Conservation (phyloP, 306 rosid species). For the Senna siamea region DNA sequence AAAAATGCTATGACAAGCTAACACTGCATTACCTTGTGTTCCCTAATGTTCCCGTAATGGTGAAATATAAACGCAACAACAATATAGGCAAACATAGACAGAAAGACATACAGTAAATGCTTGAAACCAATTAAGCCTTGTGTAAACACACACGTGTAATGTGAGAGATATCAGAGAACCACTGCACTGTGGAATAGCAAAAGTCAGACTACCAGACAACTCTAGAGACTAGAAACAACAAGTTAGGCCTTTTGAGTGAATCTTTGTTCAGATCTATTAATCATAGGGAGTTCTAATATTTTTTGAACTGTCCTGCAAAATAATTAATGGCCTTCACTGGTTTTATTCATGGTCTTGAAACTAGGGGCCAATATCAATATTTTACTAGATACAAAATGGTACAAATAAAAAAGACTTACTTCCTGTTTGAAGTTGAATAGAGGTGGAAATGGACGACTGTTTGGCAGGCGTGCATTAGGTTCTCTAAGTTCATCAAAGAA, state of each 20-base stretch:
- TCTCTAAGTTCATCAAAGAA: slow-evolving; percentile 95
- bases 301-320: neutral
- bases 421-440: slow-evolving; percentile 93
- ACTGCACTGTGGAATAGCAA: neutral
- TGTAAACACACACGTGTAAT: neutral
- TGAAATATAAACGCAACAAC: slow-evolving; percentile 16
- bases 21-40: slow-evolving; percentile 8
- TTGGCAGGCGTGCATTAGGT: slow-evolving; percentile 82
- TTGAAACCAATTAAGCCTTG: neutral
- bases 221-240: neutral
- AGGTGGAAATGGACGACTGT: slow-evolving; percentile 83
- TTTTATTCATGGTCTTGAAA: slow-evolving; percentile 4
- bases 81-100: neutral
- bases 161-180: neutral
- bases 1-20: neutral
- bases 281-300: neutral
- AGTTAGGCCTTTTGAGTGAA: neutral
- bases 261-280: neutral
- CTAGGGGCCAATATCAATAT: slow-evolving; percentile 3
- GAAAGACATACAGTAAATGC: neutral
- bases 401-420: slow-evolving; percentile 50
- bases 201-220: slow-evolving; percentile 16
- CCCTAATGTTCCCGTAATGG: neutral
- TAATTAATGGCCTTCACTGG: neutral
- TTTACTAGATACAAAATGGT: neutral